Evolutionary conservation across 179 eudicot species (phyloP), one percentile per base, ranked within the genome.

Genomic region (Pouteria campechiana): DNA sequence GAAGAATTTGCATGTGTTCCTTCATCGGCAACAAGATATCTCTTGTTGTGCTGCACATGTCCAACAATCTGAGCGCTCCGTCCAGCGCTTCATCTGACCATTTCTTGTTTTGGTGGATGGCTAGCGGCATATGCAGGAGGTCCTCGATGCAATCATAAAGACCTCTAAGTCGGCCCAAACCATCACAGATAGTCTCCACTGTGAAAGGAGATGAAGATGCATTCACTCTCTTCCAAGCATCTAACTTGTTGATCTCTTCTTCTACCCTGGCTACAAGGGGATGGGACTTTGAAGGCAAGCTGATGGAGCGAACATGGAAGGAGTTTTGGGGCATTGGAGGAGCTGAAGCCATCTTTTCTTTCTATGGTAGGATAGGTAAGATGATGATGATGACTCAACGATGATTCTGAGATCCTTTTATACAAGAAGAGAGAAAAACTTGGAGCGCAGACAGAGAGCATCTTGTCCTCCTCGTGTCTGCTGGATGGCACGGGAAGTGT

Each of bases 61-160:
- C 80, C 6, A 74, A 56, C 35, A 74, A 55, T 12, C 51, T 41
- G 1, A 65, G 49, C 2, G 75, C 57, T 25, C 50, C 69, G 13
- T 69, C 73, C 8, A 74, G 37, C 46, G 66, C 51, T 33, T 54
- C 67, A 17, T 74, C 65, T 7, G 69, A 60, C 32, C 66, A 43
- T 0, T 44, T 42, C 27, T 57, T 60, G 20, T 62, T 55, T 11
- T 57, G 45, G 33, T 66, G 24, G 29, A 32, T 4, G n/a, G n/a
- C n/a, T n/a, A n/a, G n/a, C 0, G 68, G 50, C 40, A 69, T 45
- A 1, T 64, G 47, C 0, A 75, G 30, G 23, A 84, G 67, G 16
- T 75, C 73, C 20, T 65, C 63, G 1, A 60, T 38, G 25, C 61
- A 60, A 22, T 38, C 70, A 65, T 77, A 81, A 20, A 81, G 54